Evolutionary conservation across 2,329 filamentous ascomycete genomes (phyloP).

Genomic region (Fusarium pseudocircinatum): DNA sequence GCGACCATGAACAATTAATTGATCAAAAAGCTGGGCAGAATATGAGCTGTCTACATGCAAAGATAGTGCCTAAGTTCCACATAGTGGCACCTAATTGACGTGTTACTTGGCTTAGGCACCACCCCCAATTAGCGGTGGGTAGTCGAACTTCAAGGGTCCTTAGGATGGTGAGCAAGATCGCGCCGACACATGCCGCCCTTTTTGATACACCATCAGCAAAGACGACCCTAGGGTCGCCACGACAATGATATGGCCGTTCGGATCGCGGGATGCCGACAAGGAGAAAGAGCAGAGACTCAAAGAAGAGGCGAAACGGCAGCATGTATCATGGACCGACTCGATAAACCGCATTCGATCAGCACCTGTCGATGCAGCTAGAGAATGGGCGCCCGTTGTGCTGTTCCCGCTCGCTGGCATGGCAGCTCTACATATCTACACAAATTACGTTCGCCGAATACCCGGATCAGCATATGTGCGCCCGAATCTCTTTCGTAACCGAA

Average conservation of each 20-base stretch:
- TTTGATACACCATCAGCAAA: slow-evolving; percentile 26
- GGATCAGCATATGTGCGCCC: slow-evolving; percentile 79
- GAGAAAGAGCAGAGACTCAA: slow-evolving; percentile 28
- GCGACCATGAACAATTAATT: neutral
- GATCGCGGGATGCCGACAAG: slow-evolving; percentile 43
- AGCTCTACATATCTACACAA: slow-evolving; percentile 68
- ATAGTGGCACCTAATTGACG: neutral
- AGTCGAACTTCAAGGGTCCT: slow-evolving; percentile 26
- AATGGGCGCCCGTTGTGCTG: slow-evolving; percentile 52
- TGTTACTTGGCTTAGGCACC: slow-evolving; percentile 37
- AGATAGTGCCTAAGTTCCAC: neutral
- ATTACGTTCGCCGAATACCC: slow-evolving; percentile 85
- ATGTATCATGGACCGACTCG: slow-evolving; percentile 53
- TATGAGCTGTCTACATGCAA: neutral
- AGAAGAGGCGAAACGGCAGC: slow-evolving; percentile 37
- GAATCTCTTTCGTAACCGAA: slow-evolving; percentile 77
- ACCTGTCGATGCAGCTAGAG: slow-evolving; percentile 49
- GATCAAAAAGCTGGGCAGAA: neutral
- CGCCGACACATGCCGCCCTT: slow-evolving; percentile 24
- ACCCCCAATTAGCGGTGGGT: slow-evolving; percentile 37
- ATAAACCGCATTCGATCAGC: slow-evolving; percentile 44
- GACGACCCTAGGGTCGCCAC: slow-evolving; percentile 45
- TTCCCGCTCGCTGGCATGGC: slow-evolving; percentile 52
- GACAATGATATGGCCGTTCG: slow-evolving; percentile 56
- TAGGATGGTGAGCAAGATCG: neutral